Evolutionary conservation across 75 land plant species (phyloP), one percentile per base, ranked within the genome.

Genomic region (Cupressus sempervirens): DNA sequence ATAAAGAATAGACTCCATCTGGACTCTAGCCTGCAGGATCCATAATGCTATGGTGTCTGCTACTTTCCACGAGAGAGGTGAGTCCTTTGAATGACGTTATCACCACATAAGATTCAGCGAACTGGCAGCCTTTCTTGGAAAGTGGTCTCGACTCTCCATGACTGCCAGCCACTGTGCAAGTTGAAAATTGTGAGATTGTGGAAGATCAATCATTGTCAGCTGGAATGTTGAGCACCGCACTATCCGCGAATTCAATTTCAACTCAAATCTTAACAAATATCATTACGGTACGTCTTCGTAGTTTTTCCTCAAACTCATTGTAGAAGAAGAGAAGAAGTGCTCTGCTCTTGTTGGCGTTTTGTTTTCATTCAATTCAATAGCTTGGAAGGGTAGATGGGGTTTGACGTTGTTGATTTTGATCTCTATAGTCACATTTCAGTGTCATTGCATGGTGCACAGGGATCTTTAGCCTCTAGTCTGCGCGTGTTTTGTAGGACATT

Each of bases 201-300:
- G 52, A 23, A 30, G 50, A 13, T 11, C 50, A 45, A 79, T 79
- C 48, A 79, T 79, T 79, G 30, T 43, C 40, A 18, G 81, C 81
- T 45, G 81, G 81, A 79, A 79, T 79, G 46, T 79, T 79, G 15
- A 23, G 81, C 40, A 26, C 14, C 46, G 81, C 81, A 45, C 81
- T 79, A 45, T 79, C 81, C 8, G n/a, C 13, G 29, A 79, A 3
- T 30, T 72, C 35, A 72, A 72, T 72, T 79, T 79, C 81, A 45
- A 45, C 48, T 15, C 81, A 79, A 12, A 32, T 29, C 73, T 68
- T 68, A n/a, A 68, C 32, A 68, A 10, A 12, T 2, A 72, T 72
- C 14, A 72, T 72, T 32, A 30, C 3, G 74, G 35, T 72, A 72
- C 35, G 74, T 32, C 30, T 30, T 29, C 35, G 32, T 32, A 32